Evolutionary conservation across 768 basidiomycete genomes (phyloP).

Genomic region (Boletus insuetus): DNA sequence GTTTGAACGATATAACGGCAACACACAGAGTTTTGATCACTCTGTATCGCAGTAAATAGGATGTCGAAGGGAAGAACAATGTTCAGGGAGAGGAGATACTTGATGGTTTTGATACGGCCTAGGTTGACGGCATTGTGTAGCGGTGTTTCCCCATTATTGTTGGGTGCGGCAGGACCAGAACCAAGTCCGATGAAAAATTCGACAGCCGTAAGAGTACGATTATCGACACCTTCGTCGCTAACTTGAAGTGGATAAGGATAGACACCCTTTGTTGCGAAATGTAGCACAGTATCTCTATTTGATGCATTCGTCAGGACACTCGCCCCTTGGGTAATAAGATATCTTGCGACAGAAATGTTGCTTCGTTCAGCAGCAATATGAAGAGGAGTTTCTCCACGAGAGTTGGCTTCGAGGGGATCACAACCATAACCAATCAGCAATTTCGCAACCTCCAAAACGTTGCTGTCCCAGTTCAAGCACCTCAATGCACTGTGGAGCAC

Average conservation of each 20-base stretch:
- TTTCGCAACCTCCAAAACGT: neutral
- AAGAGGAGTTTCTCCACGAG: neutral
- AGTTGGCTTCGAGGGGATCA: neutral
- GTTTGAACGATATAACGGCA: neutral
- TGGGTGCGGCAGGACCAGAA: neutral
- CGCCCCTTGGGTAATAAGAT: neutral
- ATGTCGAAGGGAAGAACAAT: neutral
- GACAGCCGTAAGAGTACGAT: neutral
- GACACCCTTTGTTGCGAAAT: neutral
- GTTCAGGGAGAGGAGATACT: conserved; percentile 1
- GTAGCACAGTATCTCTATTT: neutral
- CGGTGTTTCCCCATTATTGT: neutral
- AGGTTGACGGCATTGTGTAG: neutral
- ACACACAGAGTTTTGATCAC: neutral
- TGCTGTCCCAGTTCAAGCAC: neutral
- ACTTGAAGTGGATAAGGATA: neutral
- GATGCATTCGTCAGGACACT: neutral
- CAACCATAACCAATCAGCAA: neutral
- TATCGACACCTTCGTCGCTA: neutral
- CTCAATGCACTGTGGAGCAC: neutral
- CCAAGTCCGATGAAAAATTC: neutral
- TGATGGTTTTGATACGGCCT: neutral
- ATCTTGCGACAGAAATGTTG: neutral
- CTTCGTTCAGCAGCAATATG: neutral
- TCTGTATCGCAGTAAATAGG: neutral